Conservation (phyloP, 202 grass and related monocot genomes). For the Setaria italica region DNA sequence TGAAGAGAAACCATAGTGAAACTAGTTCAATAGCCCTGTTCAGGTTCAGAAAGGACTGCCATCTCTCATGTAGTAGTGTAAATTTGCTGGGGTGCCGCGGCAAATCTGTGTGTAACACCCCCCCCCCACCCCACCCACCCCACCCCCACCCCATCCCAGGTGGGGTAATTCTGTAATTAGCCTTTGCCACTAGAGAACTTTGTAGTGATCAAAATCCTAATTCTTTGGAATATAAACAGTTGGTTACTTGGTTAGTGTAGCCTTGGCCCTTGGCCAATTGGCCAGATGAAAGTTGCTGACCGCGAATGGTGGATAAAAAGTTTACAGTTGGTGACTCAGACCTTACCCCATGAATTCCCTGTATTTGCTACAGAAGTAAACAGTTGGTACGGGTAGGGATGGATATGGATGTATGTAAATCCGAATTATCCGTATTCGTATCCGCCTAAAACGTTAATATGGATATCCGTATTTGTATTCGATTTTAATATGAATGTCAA, state of each 20-base stretch:
- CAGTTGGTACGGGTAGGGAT: not conserved
- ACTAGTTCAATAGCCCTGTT: constrained; percentile 18
- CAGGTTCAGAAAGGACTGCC: constrained; percentile 5
- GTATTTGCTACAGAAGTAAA: constrained; percentile 36
- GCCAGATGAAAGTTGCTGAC: not conserved
- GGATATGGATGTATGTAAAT: too few species aligned
- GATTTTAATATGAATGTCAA: too few species aligned
- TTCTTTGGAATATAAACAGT: constrained; percentile 49
- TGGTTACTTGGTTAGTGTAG: not conserved
- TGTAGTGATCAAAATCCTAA: constrained; percentile 46
- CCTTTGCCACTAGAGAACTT: constrained; percentile 41
- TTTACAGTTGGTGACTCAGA: constrained; percentile 8
- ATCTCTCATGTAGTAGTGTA: constrained; percentile 44
- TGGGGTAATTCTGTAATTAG: constrained; percentile 19
- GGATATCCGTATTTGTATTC: too few species aligned
- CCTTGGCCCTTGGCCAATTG: not conserved
- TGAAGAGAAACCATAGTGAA: constrained; percentile 70
- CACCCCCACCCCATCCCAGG: not conserved
- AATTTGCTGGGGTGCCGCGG: not conserved
- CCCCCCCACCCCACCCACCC: too few species aligned
- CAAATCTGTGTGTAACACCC: not conserved
- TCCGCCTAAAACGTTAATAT: too few species aligned
- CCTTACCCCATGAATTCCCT: constrained; percentile 11
- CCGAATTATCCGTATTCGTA: too few species aligned
- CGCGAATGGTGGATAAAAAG: constrained; percentile 17